These are phyloP conservation scores for Pichia cephalocereana DNA, from an alignment of 805 yeast species.

Conservation along the genomic window DNA sequence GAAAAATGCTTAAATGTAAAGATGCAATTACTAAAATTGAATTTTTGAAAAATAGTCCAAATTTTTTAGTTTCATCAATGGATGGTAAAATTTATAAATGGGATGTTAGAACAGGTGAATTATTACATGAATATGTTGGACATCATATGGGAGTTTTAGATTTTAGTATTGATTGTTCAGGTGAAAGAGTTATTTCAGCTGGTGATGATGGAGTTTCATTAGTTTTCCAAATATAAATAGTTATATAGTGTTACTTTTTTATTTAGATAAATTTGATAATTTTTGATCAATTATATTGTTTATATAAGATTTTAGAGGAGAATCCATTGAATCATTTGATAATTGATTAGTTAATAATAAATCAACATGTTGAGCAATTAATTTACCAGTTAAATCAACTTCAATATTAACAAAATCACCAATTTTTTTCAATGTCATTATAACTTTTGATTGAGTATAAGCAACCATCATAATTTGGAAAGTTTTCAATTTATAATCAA, in stretches of 20 bases:
- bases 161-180: conserved; percentile 59
- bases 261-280: conserved; percentile 13
- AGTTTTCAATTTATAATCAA: conserved; percentile 44
- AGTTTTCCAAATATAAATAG: conserved; percentile 37
- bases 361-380: conserved; percentile 78
- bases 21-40: conserved; percentile 78
- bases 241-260: background rate
- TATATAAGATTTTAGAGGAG: conserved; percentile 43
- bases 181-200: conserved; percentile 72
- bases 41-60: conserved; percentile 48
- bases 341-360: conserved; percentile 47
- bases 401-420: conserved; percentile 79
- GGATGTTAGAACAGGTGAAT: conserved; percentile 83
- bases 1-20: conserved; percentile 58
- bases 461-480: conserved; percentile 88
- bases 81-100: conserved; percentile 80
- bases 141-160: conserved; percentile 93
- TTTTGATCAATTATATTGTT: conserved; percentile 38
- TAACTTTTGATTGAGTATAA: conserved; percentile 78
- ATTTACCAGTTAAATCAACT: conserved; percentile 90
- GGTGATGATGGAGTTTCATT: conserved; percentile 96
- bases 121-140: conserved; percentile 73
- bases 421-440: conserved; percentile 52
- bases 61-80: conserved; percentile 65
- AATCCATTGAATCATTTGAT: conserved; percentile 27